Evolutionary conservation across 1,139 yeast genomes (phyloP).

Genomic region (Debaryomycetaceae sp.): DNA sequence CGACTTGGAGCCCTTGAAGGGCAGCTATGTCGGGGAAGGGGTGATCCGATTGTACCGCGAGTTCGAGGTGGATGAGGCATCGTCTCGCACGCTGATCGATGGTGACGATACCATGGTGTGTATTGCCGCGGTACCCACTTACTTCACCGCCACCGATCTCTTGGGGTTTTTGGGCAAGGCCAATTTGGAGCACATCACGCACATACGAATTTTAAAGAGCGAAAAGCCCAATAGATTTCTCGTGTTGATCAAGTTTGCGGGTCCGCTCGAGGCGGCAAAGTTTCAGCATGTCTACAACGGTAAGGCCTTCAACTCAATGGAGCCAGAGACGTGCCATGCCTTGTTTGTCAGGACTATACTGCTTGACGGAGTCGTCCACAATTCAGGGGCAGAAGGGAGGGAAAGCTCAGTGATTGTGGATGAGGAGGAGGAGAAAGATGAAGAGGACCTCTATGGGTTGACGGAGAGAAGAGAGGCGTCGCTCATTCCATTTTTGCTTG

Average conservation of each 20-base stretch:
- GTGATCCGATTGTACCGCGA: slow-evolving; percentile 65
- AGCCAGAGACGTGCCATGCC: slow-evolving; percentile 82
- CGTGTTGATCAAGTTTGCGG: slow-evolving; percentile 72
- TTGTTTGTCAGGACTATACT: slow-evolving; percentile 62
- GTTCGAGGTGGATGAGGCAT: slow-evolving; percentile 24
- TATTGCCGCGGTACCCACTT: slow-evolving; percentile 81
- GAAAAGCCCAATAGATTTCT: slow-evolving; percentile 67
- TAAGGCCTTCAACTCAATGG: slow-evolving; percentile 76
- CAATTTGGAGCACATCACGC: slow-evolving; percentile 55
- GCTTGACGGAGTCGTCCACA: slow-evolving; percentile 19
- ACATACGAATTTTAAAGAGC: slow-evolving; percentile 68
- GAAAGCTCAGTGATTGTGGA: too few relatives aligned
- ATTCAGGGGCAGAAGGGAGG: slow-evolving; percentile 1
- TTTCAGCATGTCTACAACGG: slow-evolving; percentile 73
- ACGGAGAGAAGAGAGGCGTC: slow-evolving; percentile 10
- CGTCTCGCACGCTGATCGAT: slow-evolving; percentile 10
- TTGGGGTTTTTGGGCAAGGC: slow-evolving; percentile 73
- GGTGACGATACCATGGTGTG: slow-evolving; percentile 69
- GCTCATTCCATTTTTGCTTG: slow-evolving; percentile 60
- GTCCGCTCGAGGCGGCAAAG: slow-evolving; percentile 48
- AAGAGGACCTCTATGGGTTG: slow-evolving; percentile 12
- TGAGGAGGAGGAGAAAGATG: slow-evolving; percentile 10
- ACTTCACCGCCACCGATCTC: slow-evolving; percentile 80
- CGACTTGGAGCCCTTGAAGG: slow-evolving; percentile 46
- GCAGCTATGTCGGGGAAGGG: slow-evolving; percentile 66